These are phyloP conservation scores for Sonneratia alba DNA, from an alignment of 345 rosid species.

Conservation along the genomic window DNA sequence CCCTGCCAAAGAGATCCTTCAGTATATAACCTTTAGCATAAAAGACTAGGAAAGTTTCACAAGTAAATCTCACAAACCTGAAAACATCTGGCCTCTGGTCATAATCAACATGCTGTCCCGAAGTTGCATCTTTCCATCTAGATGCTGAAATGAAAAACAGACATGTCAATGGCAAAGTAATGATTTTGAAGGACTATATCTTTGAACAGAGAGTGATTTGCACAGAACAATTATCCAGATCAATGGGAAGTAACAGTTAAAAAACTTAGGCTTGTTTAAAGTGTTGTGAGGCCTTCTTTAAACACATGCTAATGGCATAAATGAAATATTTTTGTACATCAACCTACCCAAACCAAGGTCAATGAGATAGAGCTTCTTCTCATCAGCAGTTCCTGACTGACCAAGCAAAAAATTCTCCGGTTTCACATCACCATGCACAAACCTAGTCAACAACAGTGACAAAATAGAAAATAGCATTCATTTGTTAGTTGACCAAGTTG, in stretches of 20 bases:
- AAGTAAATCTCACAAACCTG: constrained; percentile 33
- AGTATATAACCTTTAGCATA: not conserved
- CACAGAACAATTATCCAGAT: not conserved
- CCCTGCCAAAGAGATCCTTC: constrained; percentile 40
- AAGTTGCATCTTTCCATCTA: constrained; percentile 70
- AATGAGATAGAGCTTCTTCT: constrained; percentile 77
- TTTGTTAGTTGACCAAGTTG: not conserved
- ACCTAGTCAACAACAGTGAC: constrained; percentile 35
- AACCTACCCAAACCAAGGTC: constrained; percentile 88
- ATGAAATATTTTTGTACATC: constrained; percentile 3
- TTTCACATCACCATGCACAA: constrained; percentile 93
- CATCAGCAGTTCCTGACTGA: constrained; percentile 73
- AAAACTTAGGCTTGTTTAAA: not conserved
- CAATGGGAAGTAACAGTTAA: not conserved
- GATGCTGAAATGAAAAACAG: constrained; percentile 47
- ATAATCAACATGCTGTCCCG: constrained; percentile 82
- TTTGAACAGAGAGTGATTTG: not conserved
- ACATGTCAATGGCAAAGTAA: constrained; percentile 4
- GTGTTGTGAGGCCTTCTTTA: not conserved
- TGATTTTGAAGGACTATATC: not conserved
- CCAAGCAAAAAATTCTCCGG: constrained; percentile 92
- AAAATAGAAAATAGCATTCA: constrained; percentile 8
- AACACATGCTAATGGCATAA: not conserved
- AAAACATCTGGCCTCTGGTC: constrained; percentile 96
- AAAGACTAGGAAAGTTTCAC: constrained; percentile 2